Base-by-base conservation (phyloP, 2,329 filamentous ascomycete species). In the Aspergillus luchuensis region DNA sequence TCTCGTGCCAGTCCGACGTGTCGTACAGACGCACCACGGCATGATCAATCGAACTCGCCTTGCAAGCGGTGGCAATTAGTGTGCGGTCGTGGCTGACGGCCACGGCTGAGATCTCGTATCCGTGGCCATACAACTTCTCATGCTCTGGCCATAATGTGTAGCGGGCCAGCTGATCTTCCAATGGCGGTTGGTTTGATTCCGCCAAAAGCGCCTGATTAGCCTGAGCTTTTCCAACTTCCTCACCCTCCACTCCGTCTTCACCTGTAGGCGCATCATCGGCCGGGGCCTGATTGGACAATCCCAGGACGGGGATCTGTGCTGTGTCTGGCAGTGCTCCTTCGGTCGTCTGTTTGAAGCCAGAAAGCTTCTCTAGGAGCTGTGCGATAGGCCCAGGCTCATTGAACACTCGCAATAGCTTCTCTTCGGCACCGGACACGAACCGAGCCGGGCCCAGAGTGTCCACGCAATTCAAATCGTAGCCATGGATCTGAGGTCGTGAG, bases 371-470 rank as follows among this genome's bases (percentile, higher is more conserved):
- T 2, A 97, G 83, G 67, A 98, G 84, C 17, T 84, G 82, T 0
- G 92, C 92, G 8, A 96, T 91, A 5, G 90, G 89, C 72, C 87
- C 90, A 5, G 95, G 95, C 77, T 97, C 89, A 71, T 90, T 89
- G 76, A 99, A 99, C 2, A 99, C 94, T 23, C 95, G 89, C 74
- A 99, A 86, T n/a, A 99, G 86, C 78, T 99, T 99, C 80, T 99
- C 95, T 67, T 99, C 95, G 3, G 95, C 95, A 6, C 95, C 95
- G 2, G 93, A 96, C 21, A 98, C 89, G 72, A 99, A 99, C 67
- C 89, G 89, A 7, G 86, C 84, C 7, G 85, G 77, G 7, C 87
- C 88, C 5, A 97, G 81, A 0, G 88, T 85, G 71, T 92, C 90
- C 64, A 98, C 88, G 75, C 95, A 98, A 80, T 98, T 99, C 57